Evolutionary conservation across 2,329 filamentous ascomycete genomes (phyloP), one percentile per base, ranked within the genome.

Genomic region (Pseudonectria buxi): DNA sequence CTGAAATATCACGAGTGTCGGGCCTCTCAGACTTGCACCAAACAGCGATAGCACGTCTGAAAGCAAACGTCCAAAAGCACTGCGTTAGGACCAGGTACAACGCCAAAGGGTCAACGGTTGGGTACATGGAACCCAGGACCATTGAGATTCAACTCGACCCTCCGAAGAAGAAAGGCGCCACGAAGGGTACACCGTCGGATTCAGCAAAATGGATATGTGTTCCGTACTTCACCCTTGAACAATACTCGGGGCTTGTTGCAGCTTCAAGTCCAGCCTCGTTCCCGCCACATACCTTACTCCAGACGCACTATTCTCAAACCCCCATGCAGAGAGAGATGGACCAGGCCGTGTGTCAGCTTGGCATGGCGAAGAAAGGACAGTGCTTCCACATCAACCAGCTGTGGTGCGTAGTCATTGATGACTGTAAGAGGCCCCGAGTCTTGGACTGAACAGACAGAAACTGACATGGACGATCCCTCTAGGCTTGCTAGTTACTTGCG

Each of bases 371-470:
- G 1, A 42, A 53, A 9, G 58, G 55, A 2, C 47, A 61, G 13
- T 72, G 67, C 34, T 71, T 69, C 36, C 68, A 72, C 36, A 62
- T 72, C 29, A 54, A 63, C 1, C 69, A 72, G 43, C 36, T 70
- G 9, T 72, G 69, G 69, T 66, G 61, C 40, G 43, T 72, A 5
- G 51, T 69, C 6, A 40, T 72, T 2, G 63, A 64, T 27, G 62
- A 68, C 29, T 59, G 67, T 69, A 49, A 46, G 61, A 38, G 2
- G 10, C 18, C 13, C 25, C 12, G 9, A 4, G 4, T 5, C 9
- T 10, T 6, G 10, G 10, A 13, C 14, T 32, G 6, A 9, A 13
- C 7, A 6, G 9, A 13, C 7, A 14, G 14, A 7, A 14, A 30
- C 37, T 40, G 24, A 40, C 11, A 10, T 28, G 18, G 37, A 36